Evolutionary conservation across 768 basidiomycete species (phyloP), one percentile per base, ranked within the genome.

Genomic region (Leccinum ochraceum): DNA sequence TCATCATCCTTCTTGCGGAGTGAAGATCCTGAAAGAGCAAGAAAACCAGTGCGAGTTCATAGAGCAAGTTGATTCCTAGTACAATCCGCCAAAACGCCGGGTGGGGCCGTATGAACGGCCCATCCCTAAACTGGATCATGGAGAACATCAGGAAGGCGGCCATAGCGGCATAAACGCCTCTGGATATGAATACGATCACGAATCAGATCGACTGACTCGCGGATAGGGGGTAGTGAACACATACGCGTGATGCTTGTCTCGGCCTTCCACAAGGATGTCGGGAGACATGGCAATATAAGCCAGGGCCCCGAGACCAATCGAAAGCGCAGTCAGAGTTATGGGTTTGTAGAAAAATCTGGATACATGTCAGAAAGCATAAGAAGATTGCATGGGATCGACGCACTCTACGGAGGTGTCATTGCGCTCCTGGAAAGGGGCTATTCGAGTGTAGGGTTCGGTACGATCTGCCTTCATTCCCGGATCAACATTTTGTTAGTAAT

Each of bases 81-180:
- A 92, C 81, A 42, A 86, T 77, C 54, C 93, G 81, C 92, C 92
- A 94, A 73, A 92, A 90, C 17, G 87, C 89, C 61, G 92, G 92
- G 73, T 95, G 92, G 0, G 92, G 92, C 39, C 92, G 86, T 69
- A 94, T 81, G 74, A 91, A 95, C 32, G 92, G 92, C 0, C 92
- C 92, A 71, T 95, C 92, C 60, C 92, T 87, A 69, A 94, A 94
- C 67, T 95, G 93, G 54, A 95, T 80, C 83, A 90, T 89, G 30
- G 89, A 90, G 75, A 93, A 94, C 62, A 84, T 74, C 60, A 94
- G 80, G 74, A 94, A 94, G 48, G 88, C 82, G 10, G 81, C 80
- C 53, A 89, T 79, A 11, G 88, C 82, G 56, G 92, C 92, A 64
- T 92, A 94, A 49, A 83, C 81, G 28, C 92, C 92, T 54, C 92